Base-by-base conservation (phyloP, 768 basidiomycete genomes). In the Leucogyrophana mollusca region DNA sequence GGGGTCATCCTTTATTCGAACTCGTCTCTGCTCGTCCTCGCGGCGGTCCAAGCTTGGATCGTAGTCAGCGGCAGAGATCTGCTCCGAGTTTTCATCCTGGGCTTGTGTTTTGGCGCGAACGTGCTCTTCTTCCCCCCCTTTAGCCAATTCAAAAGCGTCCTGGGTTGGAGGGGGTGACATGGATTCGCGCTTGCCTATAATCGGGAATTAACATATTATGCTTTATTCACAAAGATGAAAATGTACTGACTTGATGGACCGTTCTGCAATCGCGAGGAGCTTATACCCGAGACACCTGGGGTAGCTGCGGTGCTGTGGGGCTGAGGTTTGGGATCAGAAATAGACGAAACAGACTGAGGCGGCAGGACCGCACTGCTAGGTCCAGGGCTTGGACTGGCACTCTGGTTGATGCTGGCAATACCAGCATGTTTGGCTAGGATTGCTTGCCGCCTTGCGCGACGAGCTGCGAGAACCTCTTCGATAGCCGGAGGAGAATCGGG, bases 11-110 rank as follows among this genome's bases (percentile, higher is more conserved):
- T 71, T 70, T 22, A 70, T 64, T n/a, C n/a, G 72, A 24, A 82
- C 76, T 16, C 86, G 79, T 52, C 82, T 82, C 48, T 83, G 82
- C 51, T 92, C 89, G 52, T 94, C 91, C 59, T 90, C 90, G 18
- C 85, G 77, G 18, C 87, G 78, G 69, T 97, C 95, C 54, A 86
- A 61, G 54, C 77, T 82, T 25, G 87, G 84, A 61, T 97, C 89
- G 66, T 96, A 96, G 67, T 97, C 94, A 36, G 93, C 94, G 17
- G 94, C 94, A 23, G 83, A 88, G 35, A 96, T 74, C 58, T 92
- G 88, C 54, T 87, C 83, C 62, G 73, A 64, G 44, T 67, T 70
- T 30, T 67, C 71, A 40, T 77, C 73, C 52, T 74, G 72, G 24
- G 64, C 65, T 52, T 71, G 73, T 13, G 68, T 70, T 45, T 76